Evolutionary conservation across 2,329 filamentous ascomycete species (phyloP).

Genomic region (Cephalotrichum gorgonifer): DNA sequence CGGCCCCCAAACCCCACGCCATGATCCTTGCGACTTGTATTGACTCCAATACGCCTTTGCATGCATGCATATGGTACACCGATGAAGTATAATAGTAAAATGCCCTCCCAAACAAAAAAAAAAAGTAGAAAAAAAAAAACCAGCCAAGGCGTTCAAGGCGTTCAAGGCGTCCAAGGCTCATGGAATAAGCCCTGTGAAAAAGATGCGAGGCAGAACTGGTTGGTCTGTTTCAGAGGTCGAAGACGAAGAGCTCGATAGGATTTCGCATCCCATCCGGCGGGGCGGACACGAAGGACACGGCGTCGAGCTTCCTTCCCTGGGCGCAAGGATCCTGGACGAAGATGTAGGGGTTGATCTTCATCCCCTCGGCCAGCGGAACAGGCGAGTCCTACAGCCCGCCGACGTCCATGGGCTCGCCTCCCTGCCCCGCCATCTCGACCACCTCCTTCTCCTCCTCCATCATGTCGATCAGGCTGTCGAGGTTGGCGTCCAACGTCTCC

Average conservation of each 20-base stretch:
- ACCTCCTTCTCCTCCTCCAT: constrained; percentile 52
- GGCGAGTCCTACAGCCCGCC: constrained; percentile 1
- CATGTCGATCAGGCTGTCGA: constrained; percentile 50
- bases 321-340: neutral
- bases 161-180: neutral
- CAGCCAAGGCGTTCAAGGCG: neutral
- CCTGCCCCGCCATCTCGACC: constrained; percentile 18
- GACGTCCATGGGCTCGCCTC: constrained; percentile 16
- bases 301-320: neutral
- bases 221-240: too few species aligned
- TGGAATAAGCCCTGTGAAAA: too few species aligned
- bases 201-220: too few species aligned
- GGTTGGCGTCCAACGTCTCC: constrained; percentile 56
- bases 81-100: neutral
- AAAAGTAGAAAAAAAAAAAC: neutral
- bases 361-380: neutral
- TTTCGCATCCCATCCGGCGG: too few species aligned
- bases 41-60: neutral
- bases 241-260: too few species aligned
- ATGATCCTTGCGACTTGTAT: neutral
- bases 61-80: neutral
- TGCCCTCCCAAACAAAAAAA: neutral
- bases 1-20: neutral
- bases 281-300: neutral
- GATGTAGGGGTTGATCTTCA: constrained; percentile 1